A percentile compares a stretch with the other conserved stretches of the same genome.
Evolutionary conservation across 2,329 filamentous ascomycete species (phyloP).

Genomic region (Fusarium albidum): DNA sequence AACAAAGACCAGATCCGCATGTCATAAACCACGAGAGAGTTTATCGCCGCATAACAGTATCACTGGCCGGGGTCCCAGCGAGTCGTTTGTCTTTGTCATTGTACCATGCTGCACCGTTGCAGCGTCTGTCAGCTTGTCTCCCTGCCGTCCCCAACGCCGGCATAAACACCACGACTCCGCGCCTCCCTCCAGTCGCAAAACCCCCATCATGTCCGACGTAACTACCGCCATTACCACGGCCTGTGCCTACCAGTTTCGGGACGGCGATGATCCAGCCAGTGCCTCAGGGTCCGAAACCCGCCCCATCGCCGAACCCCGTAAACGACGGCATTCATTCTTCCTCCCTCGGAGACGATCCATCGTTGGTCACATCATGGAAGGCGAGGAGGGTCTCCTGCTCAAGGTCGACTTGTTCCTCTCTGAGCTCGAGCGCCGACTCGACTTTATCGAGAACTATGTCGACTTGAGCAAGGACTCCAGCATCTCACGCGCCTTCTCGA

Average conservation of each 20-base stretch:
- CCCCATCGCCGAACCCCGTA: conserved; percentile 42
- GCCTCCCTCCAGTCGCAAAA: conserved; percentile 18
- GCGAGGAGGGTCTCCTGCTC: conserved; percentile 67
- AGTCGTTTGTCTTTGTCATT: conserved; percentile 20
- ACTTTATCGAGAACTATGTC: conserved; percentile 87
- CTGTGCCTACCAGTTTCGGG: conserved; percentile 45
- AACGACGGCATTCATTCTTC: conserved; percentile 65
- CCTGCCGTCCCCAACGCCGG: neutral
- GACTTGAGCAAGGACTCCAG: conserved; percentile 85
- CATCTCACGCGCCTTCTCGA: conserved; percentile 84
- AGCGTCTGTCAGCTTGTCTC: conserved; percentile 18
- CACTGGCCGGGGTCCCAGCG: conserved; percentile 15
- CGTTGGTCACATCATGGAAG: conserved; percentile 68
- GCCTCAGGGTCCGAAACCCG: conserved; percentile 52
- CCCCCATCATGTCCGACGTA: conserved; percentile 47
- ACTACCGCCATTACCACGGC: conserved; percentile 50
- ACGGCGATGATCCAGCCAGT: conserved; percentile 48
- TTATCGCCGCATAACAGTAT: conserved; percentile 17
- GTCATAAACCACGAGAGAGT: conserved; percentile 19
- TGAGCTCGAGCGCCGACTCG: conserved; percentile 85
- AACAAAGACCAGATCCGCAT: conserved; percentile 23
- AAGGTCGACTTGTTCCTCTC: conserved; percentile 82
- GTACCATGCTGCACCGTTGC: conserved; percentile 25
- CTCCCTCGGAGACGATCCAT: conserved; percentile 65
- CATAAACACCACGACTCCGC: conserved; percentile 21